A percentile compares a stretch with the other conserved stretches of the same genome.
Evolutionary conservation across 2,329 filamentous ascomycete genomes (phyloP).

Genomic region (Microascus cirrosus): DNA sequence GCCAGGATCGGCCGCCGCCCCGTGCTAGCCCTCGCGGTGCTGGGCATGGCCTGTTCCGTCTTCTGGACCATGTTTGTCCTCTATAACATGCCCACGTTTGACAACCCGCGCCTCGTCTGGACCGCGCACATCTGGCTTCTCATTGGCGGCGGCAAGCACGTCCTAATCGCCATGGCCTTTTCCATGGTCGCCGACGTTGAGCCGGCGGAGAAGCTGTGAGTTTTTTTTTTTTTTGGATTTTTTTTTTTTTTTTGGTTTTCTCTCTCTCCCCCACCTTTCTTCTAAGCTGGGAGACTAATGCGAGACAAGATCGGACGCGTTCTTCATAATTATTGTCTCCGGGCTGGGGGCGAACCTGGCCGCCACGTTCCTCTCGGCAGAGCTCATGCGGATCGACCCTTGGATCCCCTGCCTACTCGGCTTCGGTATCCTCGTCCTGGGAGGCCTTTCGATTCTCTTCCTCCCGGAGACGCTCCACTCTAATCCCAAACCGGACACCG

Average conservation of each 20-base stretch:
- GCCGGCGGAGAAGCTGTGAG: constrained; percentile 4
- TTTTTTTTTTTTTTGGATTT: no score
- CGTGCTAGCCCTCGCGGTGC: constrained; percentile 6
- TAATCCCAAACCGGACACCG: background rate
- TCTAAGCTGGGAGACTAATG: background rate
- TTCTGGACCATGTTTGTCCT: constrained; percentile 5
- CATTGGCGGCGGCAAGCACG: constrained; percentile 6
- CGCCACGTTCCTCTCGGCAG: background rate
- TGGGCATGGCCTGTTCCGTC: constrained; percentile 3
- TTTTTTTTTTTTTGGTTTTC: no score
- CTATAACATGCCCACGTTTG: background rate
- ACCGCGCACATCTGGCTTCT: constrained; percentile 3
- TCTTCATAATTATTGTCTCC: constrained; percentile 4
- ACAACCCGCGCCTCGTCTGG: constrained; percentile 5
- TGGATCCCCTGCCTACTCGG: background rate
- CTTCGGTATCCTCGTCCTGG: background rate
- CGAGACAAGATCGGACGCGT: background rate
- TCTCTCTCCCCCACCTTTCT: background rate
- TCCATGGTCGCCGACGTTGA: constrained; percentile 7
- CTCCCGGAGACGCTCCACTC: constrained; percentile 1
- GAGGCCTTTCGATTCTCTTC: background rate
- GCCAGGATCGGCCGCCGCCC: constrained; percentile 7
- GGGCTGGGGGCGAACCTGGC: background rate
- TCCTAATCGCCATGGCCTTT: constrained; percentile 7
- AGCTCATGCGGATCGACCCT: constrained; percentile 4